Evolutionary conservation across 352 stramenopile genomes (phyloP).

Genomic region (Pythium apleroticum): DNA sequence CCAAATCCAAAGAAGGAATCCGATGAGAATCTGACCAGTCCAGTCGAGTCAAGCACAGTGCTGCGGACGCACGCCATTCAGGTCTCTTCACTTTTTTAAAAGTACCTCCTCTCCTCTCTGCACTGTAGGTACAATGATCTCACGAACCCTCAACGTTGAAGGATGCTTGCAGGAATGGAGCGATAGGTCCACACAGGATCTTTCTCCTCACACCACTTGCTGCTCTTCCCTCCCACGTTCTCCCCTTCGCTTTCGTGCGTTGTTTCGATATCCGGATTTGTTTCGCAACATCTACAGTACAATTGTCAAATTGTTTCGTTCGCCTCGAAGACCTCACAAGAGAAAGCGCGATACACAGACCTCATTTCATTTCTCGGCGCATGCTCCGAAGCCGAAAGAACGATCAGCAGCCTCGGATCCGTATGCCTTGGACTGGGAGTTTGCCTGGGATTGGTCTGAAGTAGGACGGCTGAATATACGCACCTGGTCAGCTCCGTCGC

Average conservation of each 20-base stretch:
- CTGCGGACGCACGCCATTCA: too few species aligned
- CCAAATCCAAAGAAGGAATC: too few species aligned
- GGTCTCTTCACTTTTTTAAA: too few species aligned
- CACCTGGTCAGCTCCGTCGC: not conserved
- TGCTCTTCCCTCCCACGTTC: not conserved
- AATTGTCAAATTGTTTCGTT: not conserved
- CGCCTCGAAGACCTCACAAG: not conserved
- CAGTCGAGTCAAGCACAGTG: too few species aligned
- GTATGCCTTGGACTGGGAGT: not conserved
- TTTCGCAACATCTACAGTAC: not conserved
- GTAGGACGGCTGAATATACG: not conserved
- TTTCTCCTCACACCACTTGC: too few species aligned
- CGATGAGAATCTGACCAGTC: too few species aligned
- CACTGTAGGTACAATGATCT: too few species aligned
- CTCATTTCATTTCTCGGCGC: not conserved
- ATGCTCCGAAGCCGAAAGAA: not conserved
- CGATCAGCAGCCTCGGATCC: not conserved
- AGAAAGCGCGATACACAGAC: not conserved
- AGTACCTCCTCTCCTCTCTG: too few species aligned
- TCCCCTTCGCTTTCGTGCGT: not conserved
- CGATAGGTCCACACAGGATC: not conserved
- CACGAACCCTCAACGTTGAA: not conserved
- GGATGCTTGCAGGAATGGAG: not conserved
- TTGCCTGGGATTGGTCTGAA: not conserved
- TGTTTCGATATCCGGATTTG: not conserved